Percentiles rank a stretch among this genome's conserved stretches.
phyloP scores from a whole-genome alignment of 352 stramenopile genomes.

The Phytophthora tubulina region DNA sequence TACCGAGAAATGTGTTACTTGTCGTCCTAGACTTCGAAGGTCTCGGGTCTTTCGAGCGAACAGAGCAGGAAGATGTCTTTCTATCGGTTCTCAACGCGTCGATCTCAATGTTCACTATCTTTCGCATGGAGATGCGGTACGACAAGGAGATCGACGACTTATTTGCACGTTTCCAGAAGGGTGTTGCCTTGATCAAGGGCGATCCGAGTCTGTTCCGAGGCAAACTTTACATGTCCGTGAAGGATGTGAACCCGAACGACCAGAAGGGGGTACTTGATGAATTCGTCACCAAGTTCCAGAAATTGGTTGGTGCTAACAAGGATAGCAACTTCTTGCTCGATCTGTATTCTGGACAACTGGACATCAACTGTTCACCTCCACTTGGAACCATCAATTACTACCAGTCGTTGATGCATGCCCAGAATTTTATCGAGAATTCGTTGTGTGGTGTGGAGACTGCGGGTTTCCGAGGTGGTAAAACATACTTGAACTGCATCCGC shows the following conservation, averaged over 20 bases:
- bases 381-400: conserved; percentile 70
- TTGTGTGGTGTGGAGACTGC: conserved; percentile 19
- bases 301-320: conserved; percentile 60
- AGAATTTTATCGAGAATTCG: conserved; percentile 38
- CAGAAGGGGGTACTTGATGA: conserved; percentile 59
- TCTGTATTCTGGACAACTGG: conserved; percentile 67
- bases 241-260: conserved; percentile 84
- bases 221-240: conserved; percentile 81
- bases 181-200: conserved; percentile 68
- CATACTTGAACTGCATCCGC: conserved; percentile 77
- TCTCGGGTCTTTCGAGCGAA: conserved; percentile 76
- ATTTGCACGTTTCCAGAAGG: conserved; percentile 75
- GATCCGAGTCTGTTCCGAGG: conserved; percentile 67
- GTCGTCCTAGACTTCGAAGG: conserved; percentile 86
- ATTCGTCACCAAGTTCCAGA: conserved; percentile 65
- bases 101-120: conserved; percentile 79
- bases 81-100: conserved; percentile 77
- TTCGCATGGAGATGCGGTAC: conserved; percentile 80
- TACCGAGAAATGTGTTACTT: conserved; percentile 55
- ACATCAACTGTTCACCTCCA: conserved; percentile 81
- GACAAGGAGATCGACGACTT: conserved; percentile 85
- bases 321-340: conserved; percentile 70
- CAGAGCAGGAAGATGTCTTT: conserved; percentile 81
- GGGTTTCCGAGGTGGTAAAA: conserved; percentile 59
- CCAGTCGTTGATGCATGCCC: conserved; percentile 59